A percentile compares a stretch with the other conserved stretches of the same genome.
Evolutionary conservation across 1,284 basidiomycete genomes (phyloP).

Genomic region (Mycena sp.): DNA sequence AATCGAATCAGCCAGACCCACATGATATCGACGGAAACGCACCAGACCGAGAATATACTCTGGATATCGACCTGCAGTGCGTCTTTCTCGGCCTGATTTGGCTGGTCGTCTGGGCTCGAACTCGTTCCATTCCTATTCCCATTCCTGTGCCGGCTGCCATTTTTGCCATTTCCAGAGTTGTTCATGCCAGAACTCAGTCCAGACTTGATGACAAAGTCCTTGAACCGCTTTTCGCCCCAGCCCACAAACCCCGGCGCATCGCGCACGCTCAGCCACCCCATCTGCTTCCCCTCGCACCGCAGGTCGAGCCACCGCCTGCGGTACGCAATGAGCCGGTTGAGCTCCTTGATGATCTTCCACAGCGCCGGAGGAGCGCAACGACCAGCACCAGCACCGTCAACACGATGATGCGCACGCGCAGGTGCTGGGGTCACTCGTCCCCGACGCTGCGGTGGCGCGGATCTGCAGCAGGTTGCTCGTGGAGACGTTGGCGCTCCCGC

Average conservation of each 20-base stretch:
- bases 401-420: conserved; percentile 70
- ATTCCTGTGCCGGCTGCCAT: too few relatives aligned
- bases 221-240: conserved; percentile 78
- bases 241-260: conserved; percentile 68
- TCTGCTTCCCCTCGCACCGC: conserved; percentile 72
- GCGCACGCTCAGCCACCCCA: conserved; percentile 75
- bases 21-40: conserved; percentile 34
- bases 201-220: conserved; percentile 70
- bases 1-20: conserved; percentile 13
- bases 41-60: conserved; percentile 81
- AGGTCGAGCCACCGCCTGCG: conserved; percentile 68
- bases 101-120: conserved; percentile 48
- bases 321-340: conserved; percentile 63
- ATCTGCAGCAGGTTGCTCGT: conserved; percentile 39
- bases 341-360: conserved; percentile 72
- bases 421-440: conserved; percentile 54
- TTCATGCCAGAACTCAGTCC: conserved; percentile 67
- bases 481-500: conserved; percentile 48
- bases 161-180: too few relatives aligned
- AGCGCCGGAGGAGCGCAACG: conserved; percentile 72
- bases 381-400: conserved; percentile 69
- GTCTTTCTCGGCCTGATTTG: conserved; percentile 53
- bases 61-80: conserved; percentile 70
- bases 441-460: conserved; percentile 44
- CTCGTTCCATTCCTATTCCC: conserved; percentile 30